A percentile compares a stretch with the other conserved stretches of the same genome.
These are phyloP conservation scores for Vitis riparia DNA, from an alignment of 164 flowering plant species.

Conservation along the genomic window DNA sequence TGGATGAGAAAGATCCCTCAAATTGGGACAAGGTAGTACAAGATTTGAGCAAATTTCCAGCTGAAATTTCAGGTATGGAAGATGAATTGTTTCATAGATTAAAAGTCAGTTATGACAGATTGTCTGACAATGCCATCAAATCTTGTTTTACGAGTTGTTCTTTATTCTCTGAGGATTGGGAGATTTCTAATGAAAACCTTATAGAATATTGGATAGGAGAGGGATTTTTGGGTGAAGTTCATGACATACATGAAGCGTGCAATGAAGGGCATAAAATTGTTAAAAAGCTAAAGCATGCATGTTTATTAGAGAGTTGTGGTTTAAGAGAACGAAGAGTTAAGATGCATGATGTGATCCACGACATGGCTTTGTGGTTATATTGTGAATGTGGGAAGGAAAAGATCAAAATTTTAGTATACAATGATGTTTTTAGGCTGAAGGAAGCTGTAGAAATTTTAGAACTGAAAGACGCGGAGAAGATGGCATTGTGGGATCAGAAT, in stretches of 20 bases:
- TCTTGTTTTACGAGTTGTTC: constrained; percentile 13
- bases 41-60: neutral
- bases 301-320: neutral
- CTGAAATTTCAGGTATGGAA: constrained; percentile 12
- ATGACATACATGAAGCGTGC: neutral
- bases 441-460: neutral
- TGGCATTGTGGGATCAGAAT: neutral
- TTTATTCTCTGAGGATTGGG: constrained; percentile 8
- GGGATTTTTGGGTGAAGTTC: constrained; percentile 8
- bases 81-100: neutral
- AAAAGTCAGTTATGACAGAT: constrained; percentile 16
- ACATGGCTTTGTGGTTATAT: constrained; percentile 12
- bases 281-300: neutral
- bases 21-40: constrained; percentile 13
- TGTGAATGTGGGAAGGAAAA: neutral
- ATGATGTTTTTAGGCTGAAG: neutral
- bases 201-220: constrained; percentile 19
- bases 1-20: constrained; percentile 3
- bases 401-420: neutral
- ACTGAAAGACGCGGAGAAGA: neutral
- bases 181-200: neutral
- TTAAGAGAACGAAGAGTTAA: neutral
- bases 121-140: neutral
- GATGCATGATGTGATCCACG: constrained; percentile 19
- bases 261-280: constrained; percentile 5